Percentiles rank a stretch among this genome's conserved stretches.
These are phyloP conservation scores for Euphorbia celastroides DNA, from an alignment of 441 rosid genomes.

Conservation along the genomic window DNA sequence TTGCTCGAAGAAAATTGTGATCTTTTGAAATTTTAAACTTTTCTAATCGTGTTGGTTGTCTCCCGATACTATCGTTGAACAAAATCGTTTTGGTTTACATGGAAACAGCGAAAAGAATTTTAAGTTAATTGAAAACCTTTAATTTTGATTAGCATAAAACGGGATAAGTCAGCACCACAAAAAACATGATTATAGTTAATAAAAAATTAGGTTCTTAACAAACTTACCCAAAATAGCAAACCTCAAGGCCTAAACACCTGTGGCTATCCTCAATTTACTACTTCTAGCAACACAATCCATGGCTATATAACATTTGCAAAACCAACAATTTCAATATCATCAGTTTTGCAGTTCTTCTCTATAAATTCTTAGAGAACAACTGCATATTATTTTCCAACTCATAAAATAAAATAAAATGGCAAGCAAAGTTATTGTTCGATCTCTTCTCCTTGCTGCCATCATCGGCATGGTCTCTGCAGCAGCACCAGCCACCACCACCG, in stretches of 20 bases:
- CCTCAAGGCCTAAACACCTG: neutral
- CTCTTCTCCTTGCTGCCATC: slow-evolving; percentile 42
- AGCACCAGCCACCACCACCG: slow-evolving; percentile 25
- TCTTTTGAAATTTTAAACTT: too few relatives aligned
- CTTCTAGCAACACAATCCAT: neutral
- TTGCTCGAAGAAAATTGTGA: too few relatives aligned
- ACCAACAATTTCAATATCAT: neutral
- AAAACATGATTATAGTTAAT: neutral
- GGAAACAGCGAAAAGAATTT: too few relatives aligned
- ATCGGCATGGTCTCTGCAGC: slow-evolving; percentile 44
- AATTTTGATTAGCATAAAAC: too few relatives aligned
- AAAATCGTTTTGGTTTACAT: too few relatives aligned
- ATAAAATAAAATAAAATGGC: slow-evolving; percentile 27
- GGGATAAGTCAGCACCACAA: too few relatives aligned
- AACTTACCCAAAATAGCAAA: neutral
- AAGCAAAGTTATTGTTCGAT: slow-evolving; percentile 28
- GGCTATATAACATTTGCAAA: slow-evolving; percentile 2
- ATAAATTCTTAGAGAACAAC: slow-evolving; percentile 10
- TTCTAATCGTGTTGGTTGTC: too few relatives aligned
- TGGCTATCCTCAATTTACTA: neutral
- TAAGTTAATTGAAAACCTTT: too few relatives aligned
- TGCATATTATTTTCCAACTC: neutral
- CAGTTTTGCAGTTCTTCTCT: slow-evolving; percentile 13
- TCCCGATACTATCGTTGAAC: too few relatives aligned
- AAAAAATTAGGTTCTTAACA: neutral